Percentiles rank a stretch among this genome's conserved stretches.
Evolutionary conservation across 768 basidiomycete species (phyloP).

Genomic region (Tulasnella sp.): DNA sequence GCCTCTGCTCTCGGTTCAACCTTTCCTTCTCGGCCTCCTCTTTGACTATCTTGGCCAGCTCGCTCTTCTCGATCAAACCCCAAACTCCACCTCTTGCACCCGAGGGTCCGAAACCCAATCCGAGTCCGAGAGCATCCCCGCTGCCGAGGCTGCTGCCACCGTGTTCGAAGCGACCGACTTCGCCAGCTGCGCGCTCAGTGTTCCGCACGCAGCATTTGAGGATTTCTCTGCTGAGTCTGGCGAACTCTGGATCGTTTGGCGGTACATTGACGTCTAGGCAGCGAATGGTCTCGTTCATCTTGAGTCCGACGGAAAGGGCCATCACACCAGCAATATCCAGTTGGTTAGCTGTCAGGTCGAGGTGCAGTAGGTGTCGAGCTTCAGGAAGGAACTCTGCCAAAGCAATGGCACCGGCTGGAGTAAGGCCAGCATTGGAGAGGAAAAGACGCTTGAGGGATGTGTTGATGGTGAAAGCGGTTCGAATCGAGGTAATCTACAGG

Average conservation of each 20-base stretch:
- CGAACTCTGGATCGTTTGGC: constrained; percentile 78
- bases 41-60: constrained; percentile 62
- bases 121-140: constrained; percentile 37
- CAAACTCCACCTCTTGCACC: constrained; percentile 69
- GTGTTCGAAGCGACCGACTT: constrained; percentile 48
- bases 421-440: constrained; percentile 79
- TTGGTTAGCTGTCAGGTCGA: constrained; percentile 83
- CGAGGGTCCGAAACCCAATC: constrained; percentile 29
- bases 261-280: constrained; percentile 95
- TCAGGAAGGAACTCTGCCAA: constrained; percentile 97
- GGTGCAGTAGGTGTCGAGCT: constrained; percentile 80
- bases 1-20: constrained; percentile 41
- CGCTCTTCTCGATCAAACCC: constrained; percentile 85
- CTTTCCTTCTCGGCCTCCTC: constrained; percentile 43
- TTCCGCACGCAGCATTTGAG: constrained; percentile 89
- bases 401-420: constrained; percentile 85
- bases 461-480: constrained; percentile 92
- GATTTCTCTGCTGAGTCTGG: constrained; percentile 86
- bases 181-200: constrained; percentile 64
- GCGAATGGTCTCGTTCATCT: constrained; percentile 78
- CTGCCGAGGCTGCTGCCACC: constrained; percentile 37
- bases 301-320: constrained; percentile 85
- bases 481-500: constrained; percentile 60
- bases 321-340: constrained; percentile 90
- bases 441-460: constrained; percentile 90